A percentile compares a stretch with the other conserved stretches of the same genome.
Evolutionary conservation across 2,329 filamentous ascomycete species (phyloP).

Genomic region (Colletotrichum simmondsii): DNA sequence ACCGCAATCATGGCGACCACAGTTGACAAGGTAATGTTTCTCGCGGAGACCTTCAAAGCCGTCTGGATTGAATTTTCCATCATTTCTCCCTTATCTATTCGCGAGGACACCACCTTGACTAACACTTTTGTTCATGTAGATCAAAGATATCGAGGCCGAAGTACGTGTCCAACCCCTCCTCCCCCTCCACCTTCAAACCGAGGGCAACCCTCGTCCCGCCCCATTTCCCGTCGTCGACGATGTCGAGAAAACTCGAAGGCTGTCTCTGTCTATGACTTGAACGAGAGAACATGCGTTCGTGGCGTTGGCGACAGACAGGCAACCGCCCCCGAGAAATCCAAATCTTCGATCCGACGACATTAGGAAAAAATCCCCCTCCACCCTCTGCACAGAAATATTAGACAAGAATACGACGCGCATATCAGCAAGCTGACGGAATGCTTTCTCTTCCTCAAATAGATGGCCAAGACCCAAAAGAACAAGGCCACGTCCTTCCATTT

Average conservation of each 20-base stretch:
- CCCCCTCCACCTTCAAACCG: constrained; percentile 21
- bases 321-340: not conserved
- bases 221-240: constrained; percentile 1
- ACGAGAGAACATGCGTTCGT: not conserved
- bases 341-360: not conserved
- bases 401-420: not conserved
- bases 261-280: not conserved
- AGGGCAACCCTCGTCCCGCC: constrained; percentile 9
- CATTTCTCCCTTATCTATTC: not conserved
- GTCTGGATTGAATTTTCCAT: not conserved
- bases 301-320: not conserved
- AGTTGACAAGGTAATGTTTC: constrained; percentile 83
- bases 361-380: not conserved
- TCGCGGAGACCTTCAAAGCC: not conserved
- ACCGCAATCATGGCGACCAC: constrained; percentile 87
- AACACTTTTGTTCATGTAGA: constrained; percentile 63
- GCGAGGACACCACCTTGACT: constrained; percentile 40
- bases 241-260: not conserved
- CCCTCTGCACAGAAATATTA: not conserved
- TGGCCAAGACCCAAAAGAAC: constrained; percentile 97
- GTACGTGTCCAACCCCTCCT: constrained; percentile 60
- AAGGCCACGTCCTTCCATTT: constrained; percentile 95
- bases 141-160: constrained; percentile 97
- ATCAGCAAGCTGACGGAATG: not conserved
- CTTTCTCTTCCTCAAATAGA: constrained; percentile 60